These are phyloP conservation scores for Citrullus colocynthis DNA, from an alignment of 306 rosid species.

Conservation along the genomic window DNA sequence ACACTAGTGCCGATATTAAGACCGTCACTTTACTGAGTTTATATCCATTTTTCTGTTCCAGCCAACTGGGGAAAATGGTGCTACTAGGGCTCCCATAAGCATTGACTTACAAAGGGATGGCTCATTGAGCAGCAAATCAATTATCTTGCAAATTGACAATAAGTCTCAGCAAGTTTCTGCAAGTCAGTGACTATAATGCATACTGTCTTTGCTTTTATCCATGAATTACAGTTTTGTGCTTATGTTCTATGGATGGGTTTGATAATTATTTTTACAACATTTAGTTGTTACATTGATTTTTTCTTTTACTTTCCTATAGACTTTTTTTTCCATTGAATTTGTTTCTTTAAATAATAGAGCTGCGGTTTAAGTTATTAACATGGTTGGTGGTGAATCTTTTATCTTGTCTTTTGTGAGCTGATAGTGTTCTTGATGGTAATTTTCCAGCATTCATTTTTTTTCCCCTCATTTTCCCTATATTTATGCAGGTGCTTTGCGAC, in stretches of 20 bases:
- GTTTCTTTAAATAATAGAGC: not conserved
- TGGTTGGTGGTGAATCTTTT: not conserved
- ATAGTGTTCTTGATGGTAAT: not conserved
- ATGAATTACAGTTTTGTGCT: not conserved
- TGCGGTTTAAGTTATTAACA: not conserved
- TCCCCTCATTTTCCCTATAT: not conserved
- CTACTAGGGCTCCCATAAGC: conserved; percentile 89
- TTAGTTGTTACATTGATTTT: not conserved
- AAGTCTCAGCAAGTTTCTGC: conserved; percentile 97
- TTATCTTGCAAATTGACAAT: conserved; percentile 83
- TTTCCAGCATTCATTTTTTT: not conserved
- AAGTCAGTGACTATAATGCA: conserved; percentile 33
- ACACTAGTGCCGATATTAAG: not conserved
- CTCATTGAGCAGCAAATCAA: conserved; percentile 87
- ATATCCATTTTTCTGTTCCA: conserved; percentile 18
- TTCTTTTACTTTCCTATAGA: not conserved
- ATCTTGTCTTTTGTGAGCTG: not conserved
- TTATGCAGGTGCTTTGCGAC: conserved; percentile 76
- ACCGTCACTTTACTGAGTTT: not conserved
- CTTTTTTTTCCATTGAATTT: not conserved
- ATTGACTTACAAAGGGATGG: conserved; percentile 80
- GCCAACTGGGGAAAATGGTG: conserved; percentile 99
- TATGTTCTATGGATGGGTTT: not conserved
- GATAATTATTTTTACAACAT: not conserved
- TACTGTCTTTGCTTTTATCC: not conserved